phyloP scores from a whole-genome alignment of 139 green algal species.

The Asterochloris erici region DNA sequence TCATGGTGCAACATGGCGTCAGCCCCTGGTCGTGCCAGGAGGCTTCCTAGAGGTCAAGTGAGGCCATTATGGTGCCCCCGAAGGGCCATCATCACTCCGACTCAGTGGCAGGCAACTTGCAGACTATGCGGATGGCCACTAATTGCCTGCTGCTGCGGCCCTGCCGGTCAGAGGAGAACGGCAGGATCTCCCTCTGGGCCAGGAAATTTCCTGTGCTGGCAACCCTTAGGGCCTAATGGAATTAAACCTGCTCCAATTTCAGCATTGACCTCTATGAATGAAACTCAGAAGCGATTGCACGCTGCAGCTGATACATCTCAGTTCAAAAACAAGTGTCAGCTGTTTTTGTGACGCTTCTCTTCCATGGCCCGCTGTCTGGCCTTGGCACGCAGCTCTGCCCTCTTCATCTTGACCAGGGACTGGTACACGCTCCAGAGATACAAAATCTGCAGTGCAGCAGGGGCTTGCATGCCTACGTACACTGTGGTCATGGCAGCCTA shows the following conservation, averaged over 20 bases:
- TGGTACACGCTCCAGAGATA: constrained; percentile 22
- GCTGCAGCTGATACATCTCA: not conserved
- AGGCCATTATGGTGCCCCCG: too few species aligned
- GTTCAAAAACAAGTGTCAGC: not conserved
- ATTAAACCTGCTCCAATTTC: not conserved
- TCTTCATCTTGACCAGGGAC: constrained; percentile 45
- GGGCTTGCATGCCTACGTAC: not conserved
- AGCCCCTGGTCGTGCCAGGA: too few species aligned
- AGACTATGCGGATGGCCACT: too few species aligned
- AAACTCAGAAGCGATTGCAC: not conserved
- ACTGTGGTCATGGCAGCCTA: not conserved
- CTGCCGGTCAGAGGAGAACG: too few species aligned
- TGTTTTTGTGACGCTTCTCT: not conserved
- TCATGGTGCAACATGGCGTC: too few species aligned
- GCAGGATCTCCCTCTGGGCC: too few species aligned
- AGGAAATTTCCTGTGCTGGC: too few species aligned
- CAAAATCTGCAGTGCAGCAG: constrained; percentile 24
- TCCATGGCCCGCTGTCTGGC: constrained; percentile 12
- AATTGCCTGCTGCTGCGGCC: too few species aligned
- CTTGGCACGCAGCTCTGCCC: constrained; percentile 37
- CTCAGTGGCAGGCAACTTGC: too few species aligned
- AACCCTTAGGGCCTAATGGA: too few species aligned
- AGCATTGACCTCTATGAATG: not conserved
- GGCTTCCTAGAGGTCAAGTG: too few species aligned
- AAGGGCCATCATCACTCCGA: too few species aligned